A percentile compares a stretch with the other conserved stretches of the same genome.
phyloP scores from a whole-genome alignment of 345 rosid genomes.

The Moringa oleifera region DNA sequence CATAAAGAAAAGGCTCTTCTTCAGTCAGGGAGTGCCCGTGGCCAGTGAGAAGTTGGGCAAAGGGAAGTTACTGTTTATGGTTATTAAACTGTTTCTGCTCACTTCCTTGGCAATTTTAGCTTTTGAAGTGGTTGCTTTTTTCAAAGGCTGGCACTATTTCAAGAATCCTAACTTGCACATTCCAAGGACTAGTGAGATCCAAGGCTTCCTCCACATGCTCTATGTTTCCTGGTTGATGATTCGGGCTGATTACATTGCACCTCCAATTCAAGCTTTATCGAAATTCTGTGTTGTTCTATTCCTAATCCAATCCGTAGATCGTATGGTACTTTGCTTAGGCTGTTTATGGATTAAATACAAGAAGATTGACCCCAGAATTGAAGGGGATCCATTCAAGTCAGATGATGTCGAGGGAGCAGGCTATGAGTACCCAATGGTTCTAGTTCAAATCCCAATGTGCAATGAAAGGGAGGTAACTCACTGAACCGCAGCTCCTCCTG shows the following conservation, averaged over 20 bases:
- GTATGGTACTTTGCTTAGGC: conserved; percentile 65
- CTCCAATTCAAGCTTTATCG: conserved; percentile 52
- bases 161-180: conserved; percentile 53
- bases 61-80: conserved; percentile 51
- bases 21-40: conserved; percentile 49
- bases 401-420: conserved; percentile 50
- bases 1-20: conserved; percentile 60
- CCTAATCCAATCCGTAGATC: conserved; percentile 72
- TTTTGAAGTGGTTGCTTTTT: conserved; percentile 67
- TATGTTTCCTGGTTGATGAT: conserved; percentile 59
- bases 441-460: conserved; percentile 88
- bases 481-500: background rate
- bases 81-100: conserved; percentile 50
- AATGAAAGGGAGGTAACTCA: conserved; percentile 70
- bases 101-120: conserved; percentile 44
- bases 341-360: conserved; percentile 79
- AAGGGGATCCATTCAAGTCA: conserved; percentile 47
- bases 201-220: conserved; percentile 54
- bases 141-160: conserved; percentile 80
- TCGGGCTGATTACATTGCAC: conserved; percentile 69
- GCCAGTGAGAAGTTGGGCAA: conserved; percentile 57
- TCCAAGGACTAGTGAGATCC: conserved; percentile 52
- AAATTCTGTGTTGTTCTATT: conserved; percentile 63
- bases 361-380: conserved; percentile 58
- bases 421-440: conserved; percentile 67